Conservation (phyloP, 2,329 filamentous ascomycete genomes). For the Drechslerella coelobrocha region DNA sequence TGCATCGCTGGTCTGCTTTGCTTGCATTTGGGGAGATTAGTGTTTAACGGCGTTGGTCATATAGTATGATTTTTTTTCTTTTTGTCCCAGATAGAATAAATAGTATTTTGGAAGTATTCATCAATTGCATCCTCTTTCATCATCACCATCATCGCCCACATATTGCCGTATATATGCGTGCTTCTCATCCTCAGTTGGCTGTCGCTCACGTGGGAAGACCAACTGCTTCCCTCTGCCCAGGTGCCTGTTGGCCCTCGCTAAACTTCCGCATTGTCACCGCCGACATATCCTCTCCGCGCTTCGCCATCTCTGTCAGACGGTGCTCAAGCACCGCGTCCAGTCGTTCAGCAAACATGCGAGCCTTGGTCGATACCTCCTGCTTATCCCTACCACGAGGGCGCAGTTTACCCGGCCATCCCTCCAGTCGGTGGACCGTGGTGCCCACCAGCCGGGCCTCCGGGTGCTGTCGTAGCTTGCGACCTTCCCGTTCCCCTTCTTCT, state of each 20-base stretch:
- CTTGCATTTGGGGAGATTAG: not conserved
- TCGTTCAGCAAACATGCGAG: conserved; percentile 42
- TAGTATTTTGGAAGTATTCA: not conserved
- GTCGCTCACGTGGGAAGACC: not conserved
- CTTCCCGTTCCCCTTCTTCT: conserved; percentile 5
- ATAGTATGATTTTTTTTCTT: not conserved
- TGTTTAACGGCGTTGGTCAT: not conserved
- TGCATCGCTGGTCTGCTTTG: too few species aligned
- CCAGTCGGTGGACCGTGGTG: conserved; percentile 28
- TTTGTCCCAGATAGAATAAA: not conserved
- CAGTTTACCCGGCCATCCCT: conserved; percentile 34
- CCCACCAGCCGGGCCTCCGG: conserved; percentile 22
- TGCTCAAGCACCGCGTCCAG: conserved; percentile 46
- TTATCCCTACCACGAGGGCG: conserved; percentile 29
- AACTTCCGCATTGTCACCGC: conserved; percentile 42
- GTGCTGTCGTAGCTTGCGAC: conserved; percentile 5
- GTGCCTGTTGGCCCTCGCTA: conserved; percentile 40
- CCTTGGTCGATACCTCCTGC: conserved; percentile 47
- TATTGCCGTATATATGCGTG: too few species aligned
- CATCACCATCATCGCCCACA: too few species aligned
- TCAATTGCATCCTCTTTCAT: not conserved
- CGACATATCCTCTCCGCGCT: conserved; percentile 24
- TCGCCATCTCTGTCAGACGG: conserved; percentile 29
- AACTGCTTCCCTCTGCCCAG: not conserved
- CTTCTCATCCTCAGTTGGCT: too few species aligned